These are phyloP conservation scores for Catharanthus roseus DNA, from an alignment of 257 asterid genomes.

Conservation along the genomic window DNA sequence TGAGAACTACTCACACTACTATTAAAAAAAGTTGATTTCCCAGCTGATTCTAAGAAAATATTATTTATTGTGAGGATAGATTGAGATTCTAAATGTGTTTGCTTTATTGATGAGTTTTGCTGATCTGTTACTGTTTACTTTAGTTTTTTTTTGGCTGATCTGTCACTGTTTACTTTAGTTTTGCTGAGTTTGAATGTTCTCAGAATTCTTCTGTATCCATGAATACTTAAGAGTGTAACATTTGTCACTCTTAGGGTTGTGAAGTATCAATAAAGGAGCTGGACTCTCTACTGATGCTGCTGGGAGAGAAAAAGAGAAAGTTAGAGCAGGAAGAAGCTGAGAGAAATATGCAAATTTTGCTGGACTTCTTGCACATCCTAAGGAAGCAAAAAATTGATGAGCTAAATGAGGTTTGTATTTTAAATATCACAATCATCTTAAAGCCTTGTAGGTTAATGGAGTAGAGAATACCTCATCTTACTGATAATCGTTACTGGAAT, in stretches of 20 bases:
- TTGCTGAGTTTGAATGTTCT: conserved; percentile 11
- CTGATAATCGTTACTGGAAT: neutral
- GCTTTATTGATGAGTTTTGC: neutral
- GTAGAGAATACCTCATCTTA: neutral
- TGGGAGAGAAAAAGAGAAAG: conserved; percentile 66
- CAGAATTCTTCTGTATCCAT: conserved; percentile 2
- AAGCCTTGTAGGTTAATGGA: neutral
- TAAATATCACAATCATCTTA: neutral
- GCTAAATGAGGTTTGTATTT: conserved; percentile 59
- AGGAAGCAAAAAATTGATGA: conserved; percentile 60
- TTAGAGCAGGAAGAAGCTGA: conserved; percentile 85
- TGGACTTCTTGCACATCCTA: conserved; percentile 59
- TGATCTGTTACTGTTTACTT: neutral
- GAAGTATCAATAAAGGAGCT: conserved; percentile 70
- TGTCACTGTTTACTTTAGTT: neutral
- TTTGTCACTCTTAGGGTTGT: conserved; percentile 55
- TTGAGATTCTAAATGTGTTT: neutral
- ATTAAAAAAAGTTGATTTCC: neutral
- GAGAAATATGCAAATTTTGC: conserved; percentile 69
- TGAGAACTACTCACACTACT: neutral
- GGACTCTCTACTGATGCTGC: conserved; percentile 46
- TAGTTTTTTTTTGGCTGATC: neutral
- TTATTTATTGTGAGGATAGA: neutral
- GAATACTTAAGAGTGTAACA: conserved; percentile 32
- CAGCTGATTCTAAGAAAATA: neutral